Evolutionary conservation across 2,329 filamentous ascomycete genomes (phyloP).

Genomic region (Knoxdaviesia proteae): DNA sequence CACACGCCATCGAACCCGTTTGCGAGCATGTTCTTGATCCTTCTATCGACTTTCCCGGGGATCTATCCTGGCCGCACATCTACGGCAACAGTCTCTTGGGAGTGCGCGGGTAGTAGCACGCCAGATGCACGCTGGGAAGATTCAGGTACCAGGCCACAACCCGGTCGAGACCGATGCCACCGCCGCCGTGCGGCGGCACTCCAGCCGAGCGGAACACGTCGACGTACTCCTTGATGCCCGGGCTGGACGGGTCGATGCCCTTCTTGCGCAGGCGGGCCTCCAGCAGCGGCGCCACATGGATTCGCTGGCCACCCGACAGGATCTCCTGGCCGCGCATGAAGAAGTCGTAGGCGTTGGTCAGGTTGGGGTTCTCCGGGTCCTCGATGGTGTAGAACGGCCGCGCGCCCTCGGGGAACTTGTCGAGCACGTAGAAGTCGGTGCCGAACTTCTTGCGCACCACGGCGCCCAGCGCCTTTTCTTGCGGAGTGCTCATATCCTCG

Average conservation of each 20-base stretch:
- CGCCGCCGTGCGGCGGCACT: slow-evolving; percentile 76
- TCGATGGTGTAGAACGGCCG: slow-evolving; percentile 87
- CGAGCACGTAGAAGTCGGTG: slow-evolving; percentile 90
- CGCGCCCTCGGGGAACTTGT: slow-evolving; percentile 82
- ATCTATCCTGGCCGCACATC: slow-evolving; percentile 1
- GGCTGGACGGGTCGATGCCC: slow-evolving; percentile 56
- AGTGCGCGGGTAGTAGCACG: slow-evolving; percentile 36
- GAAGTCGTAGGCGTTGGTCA: slow-evolving; percentile 57
- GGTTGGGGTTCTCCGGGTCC: slow-evolving; percentile 41
- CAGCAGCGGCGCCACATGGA: slow-evolving; percentile 59
- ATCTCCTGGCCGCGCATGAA: slow-evolving; percentile 90
- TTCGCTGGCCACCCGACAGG: slow-evolving; percentile 76
- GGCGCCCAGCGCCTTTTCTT: slow-evolving; percentile 75
- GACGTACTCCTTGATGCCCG: slow-evolving; percentile 76
- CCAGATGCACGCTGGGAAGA: slow-evolving; percentile 36
- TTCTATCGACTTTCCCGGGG: not conserved
- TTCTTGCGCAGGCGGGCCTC: slow-evolving; percentile 57
- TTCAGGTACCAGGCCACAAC: slow-evolving; percentile 49
- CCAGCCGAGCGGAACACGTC: slow-evolving; percentile 63
- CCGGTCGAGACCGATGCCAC: slow-evolving; percentile 75
- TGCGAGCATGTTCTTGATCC: not conserved
- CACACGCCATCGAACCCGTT: not conserved
- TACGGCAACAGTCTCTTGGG: slow-evolving; percentile 36
- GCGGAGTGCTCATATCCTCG: slow-evolving; percentile 61
- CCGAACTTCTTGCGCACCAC: slow-evolving; percentile 75